Base-by-base conservation (phyloP, 2,329 filamentous ascomycete species). In the Colletotrichum sansevieriae region DNA sequence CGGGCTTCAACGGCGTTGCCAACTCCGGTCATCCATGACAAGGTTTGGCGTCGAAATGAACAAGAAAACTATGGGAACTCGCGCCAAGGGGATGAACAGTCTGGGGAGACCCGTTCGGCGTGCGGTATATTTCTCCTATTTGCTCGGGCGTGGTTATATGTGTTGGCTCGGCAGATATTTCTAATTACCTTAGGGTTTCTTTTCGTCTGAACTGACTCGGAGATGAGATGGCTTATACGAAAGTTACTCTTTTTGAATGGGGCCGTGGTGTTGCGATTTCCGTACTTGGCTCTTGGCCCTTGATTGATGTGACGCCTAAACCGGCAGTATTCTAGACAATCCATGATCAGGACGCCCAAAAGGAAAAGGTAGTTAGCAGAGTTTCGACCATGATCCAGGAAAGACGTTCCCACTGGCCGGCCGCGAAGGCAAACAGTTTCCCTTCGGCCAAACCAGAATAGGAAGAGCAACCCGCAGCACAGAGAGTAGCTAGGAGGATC, bases 161-260 rank as follows among this genome's bases (percentile, higher is more conserved):
- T 54, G 37, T 43, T 62, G 47, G 59, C 37, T 62, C 35, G 47
- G 59, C 47, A 47, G 46, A 8, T 13, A 15, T 39, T 20, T 29
- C 25, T 25, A 20, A 43, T 54, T 41, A 18, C 51, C 59, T 52
- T 37, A 43, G 25, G 20, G 20, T 10, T 51, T 22, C 15, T 10
- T 25, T 52, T 64, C 65, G 37, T 52, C 52, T 52, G 29, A 47
- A 64, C 60, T 68, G 65, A 64, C 60, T 64, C 65, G 44, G n/a
- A 41, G 51, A 68, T 68, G 39, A 37, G 65, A 68, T 52, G 59
- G 52, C 39, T 25, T 13, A 12, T 22, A 22, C 8, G 33, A 18
- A 22, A n/a, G 9, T 11, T 41, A 8, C 37, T 20, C 4, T 52
- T n/a, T 11, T n/a, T 18, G 1, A 39, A 41, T 3, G 52, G 35